Evolutionary conservation across 108 stramenopile genomes (phyloP).

Genomic region (Pseudonitzschia multiseries): DNA sequence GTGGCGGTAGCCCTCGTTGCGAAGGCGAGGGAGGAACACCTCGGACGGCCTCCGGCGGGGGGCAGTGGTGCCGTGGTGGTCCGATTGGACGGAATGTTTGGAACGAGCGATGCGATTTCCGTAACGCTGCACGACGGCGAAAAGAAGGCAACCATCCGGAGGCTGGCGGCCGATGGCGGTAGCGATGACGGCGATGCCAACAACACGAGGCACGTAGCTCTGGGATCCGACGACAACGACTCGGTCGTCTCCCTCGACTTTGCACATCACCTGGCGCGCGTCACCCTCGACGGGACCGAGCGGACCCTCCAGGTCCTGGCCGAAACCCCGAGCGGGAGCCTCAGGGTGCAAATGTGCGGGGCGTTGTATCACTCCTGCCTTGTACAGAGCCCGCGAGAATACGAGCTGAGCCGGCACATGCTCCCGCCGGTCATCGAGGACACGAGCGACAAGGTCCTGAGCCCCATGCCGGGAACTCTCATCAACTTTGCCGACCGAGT

Average conservation of each 20-base stretch:
- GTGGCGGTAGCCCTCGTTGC: conserved; percentile 55
- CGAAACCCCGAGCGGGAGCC: conserved; percentile 42
- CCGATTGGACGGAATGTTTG: conserved; percentile 75
- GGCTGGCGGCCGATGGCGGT: conserved; percentile 11
- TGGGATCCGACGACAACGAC: conserved; percentile 24
- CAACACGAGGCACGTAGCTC: not conserved
- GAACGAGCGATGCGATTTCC: conserved; percentile 44
- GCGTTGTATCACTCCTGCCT: conserved; percentile 53
- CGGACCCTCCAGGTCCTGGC: conserved; percentile 60
- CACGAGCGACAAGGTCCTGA: conserved; percentile 73
- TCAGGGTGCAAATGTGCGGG: conserved; percentile 61
- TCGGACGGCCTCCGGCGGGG: not conserved
- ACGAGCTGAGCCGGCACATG: conserved; percentile 78
- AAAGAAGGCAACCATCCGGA: conserved; percentile 13
- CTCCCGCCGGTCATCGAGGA: conserved; percentile 65
- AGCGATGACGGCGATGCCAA: conserved; percentile 4
- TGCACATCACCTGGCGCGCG: conserved; percentile 40
- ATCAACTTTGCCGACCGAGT: conserved; percentile 55
- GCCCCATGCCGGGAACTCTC: conserved; percentile 96
- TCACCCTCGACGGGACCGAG: conserved; percentile 46
- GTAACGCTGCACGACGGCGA: conserved; percentile 35
- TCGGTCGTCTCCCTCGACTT: conserved; percentile 36
- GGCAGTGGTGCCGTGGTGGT: conserved; percentile 49
- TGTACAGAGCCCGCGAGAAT: conserved; percentile 78
- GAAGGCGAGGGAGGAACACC: not conserved